A percentile compares a stretch with the other conserved stretches of the same genome.
Conservation (phyloP, 78 protist species). For the Reticulomyxa filosa region DNA sequence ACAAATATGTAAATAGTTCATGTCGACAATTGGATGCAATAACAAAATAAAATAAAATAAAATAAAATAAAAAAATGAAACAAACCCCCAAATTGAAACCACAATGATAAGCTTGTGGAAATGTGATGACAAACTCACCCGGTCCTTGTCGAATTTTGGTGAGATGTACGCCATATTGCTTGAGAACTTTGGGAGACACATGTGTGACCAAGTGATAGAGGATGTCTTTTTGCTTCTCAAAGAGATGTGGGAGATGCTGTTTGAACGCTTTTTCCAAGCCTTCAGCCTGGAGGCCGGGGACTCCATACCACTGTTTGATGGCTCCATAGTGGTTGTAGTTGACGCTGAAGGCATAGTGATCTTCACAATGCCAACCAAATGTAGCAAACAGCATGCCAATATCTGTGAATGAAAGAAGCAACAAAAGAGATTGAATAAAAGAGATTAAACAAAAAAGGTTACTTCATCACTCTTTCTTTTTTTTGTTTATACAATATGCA, state of each 20-base stretch:
- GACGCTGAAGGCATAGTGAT: not conserved
- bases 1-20: too few relatives aligned
- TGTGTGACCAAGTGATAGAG: not conserved
- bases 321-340: constrained; percentile 1
- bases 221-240: not conserved
- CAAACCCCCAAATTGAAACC: too few relatives aligned
- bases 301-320: constrained; percentile 3
- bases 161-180: not conserved
- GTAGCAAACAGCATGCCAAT: too few relatives aligned
- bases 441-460: too few relatives aligned
- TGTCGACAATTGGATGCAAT: too few relatives aligned
- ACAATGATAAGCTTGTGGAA: not conserved
- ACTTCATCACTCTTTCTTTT: too few relatives aligned
- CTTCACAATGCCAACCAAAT: not conserved
- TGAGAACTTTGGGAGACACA: not conserved
- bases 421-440: too few relatives aligned
- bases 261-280: not conserved
- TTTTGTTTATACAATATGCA: too few relatives aligned
- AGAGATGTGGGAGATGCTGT: not conserved
- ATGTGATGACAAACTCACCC: not conserved
- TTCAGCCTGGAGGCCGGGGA: not conserved
- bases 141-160: not conserved
- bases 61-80: too few relatives aligned
- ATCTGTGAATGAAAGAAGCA: too few relatives aligned
- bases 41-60: too few relatives aligned